Percentiles rank a stretch among this genome's conserved stretches.
Conservation (phyloP, 257 asterid species). For the Rubia yunnanensis region DNA sequence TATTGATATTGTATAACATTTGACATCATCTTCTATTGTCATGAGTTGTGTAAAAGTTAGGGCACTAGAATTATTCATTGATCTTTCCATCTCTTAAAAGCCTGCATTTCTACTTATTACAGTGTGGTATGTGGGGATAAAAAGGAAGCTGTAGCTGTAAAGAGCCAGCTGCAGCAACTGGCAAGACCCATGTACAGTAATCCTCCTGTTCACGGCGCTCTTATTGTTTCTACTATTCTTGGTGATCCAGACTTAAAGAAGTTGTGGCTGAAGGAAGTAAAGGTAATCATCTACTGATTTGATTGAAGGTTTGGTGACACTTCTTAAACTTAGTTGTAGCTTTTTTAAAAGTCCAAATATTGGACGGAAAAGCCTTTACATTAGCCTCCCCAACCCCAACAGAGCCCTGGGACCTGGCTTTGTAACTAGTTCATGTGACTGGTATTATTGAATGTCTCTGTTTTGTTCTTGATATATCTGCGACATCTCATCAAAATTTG, state of each 20-base stretch:
- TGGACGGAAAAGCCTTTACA: not conserved
- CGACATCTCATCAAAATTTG: not conserved
- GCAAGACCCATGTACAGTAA: constrained; percentile 99
- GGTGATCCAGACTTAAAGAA: constrained; percentile 73
- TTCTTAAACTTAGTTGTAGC: not conserved
- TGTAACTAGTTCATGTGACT: not conserved
- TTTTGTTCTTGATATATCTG: not conserved
- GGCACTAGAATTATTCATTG: not conserved
- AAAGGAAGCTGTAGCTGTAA: constrained; percentile 88
- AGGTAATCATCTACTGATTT: constrained; percentile 35
- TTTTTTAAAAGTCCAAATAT: not conserved
- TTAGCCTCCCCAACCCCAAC: not conserved
- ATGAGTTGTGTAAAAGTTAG: not conserved
- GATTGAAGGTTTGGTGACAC: not conserved
- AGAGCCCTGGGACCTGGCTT: not conserved
- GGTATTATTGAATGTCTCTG: not conserved
- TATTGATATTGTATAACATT: not conserved
- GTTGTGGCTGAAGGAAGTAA: constrained; percentile 93
- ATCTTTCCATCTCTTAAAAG: not conserved
- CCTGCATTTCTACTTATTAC: constrained; percentile 11
- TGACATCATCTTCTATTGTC: not conserved
- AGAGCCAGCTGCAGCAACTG: constrained; percentile 96
- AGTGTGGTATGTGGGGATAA: constrained; percentile 90
- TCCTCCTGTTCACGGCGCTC: constrained; percentile 95
- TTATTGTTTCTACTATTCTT: constrained; percentile 73